These are phyloP conservation scores for Trichoderma atrobrunneum DNA, from an alignment of 2,329 filamentous ascomycete species.

Conservation along the genomic window DNA sequence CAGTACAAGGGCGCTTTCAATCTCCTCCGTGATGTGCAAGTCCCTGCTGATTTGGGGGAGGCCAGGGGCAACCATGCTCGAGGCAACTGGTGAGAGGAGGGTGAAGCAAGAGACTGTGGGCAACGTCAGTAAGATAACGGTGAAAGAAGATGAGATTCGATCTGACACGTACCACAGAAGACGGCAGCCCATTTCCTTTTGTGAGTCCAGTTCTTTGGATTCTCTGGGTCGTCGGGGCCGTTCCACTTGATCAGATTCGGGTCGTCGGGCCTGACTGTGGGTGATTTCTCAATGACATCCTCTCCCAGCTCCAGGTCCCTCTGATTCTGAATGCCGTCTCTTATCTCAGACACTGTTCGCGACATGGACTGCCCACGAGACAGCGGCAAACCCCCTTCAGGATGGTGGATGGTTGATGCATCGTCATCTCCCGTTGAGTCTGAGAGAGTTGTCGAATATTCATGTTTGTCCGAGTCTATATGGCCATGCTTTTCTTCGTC, in stretches of 20 bases:
- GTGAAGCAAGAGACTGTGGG: conserved; percentile 50
- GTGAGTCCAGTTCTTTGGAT: conserved; percentile 55
- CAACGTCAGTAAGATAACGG: not conserved
- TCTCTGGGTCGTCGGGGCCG: conserved; percentile 49
- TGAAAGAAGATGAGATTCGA: not conserved
- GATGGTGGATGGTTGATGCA: not conserved
- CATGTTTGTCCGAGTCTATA: not conserved
- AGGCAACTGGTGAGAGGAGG: conserved; percentile 59
- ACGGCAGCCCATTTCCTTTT: conserved; percentile 57
- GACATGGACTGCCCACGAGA: conserved; percentile 24
- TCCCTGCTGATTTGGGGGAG: conserved; percentile 52
- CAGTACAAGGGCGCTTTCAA: conserved; percentile 43
- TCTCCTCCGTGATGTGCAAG: conserved; percentile 47
- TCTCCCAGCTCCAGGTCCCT: conserved; percentile 33
- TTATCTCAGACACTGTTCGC: conserved; percentile 38
- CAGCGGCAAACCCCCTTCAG: not conserved
- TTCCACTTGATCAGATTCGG: conserved; percentile 49
- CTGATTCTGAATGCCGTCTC: conserved; percentile 39
- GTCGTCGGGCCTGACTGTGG: conserved; percentile 25
- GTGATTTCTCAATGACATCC: conserved; percentile 25
- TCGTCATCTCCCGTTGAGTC: not conserved
- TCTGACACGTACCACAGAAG: conserved; percentile 32
- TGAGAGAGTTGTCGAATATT: not conserved
- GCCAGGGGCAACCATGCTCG: conserved; percentile 54
- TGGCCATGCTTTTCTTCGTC: not conserved